Evolutionary conservation across 257 asterid species (phyloP), one percentile per base, ranked within the genome.

Genomic region (Handroanthus guayacan): DNA sequence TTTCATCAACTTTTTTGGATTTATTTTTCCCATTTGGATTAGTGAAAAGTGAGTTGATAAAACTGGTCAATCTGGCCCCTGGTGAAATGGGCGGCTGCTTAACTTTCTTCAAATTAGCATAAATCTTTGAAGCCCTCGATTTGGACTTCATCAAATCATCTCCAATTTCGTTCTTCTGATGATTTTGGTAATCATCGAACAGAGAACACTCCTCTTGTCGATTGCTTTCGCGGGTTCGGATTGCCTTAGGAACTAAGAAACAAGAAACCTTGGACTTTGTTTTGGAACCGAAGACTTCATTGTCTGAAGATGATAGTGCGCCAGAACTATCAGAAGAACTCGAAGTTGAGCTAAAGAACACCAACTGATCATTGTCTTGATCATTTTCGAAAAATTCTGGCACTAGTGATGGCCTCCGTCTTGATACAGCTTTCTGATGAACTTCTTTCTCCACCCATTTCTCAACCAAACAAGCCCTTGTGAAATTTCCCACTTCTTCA

Each of bases 51-150:
- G 90, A 85, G 73, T 72, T 84, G 82, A 89, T 79, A 76, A 89
- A 84, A 67, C 12, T 84, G 1, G 95, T 85, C 0, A 91, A 79
- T 16, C 89, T 83, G 25, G 75, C 88, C 1, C 95, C 93, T 0
- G 95, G 97, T 0, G 97, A 87, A 48, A 87, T 75, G 1, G 95
- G 97, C 75, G 95, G 97, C 75, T 86, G 91, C 78, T 85, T 87
- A 65, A 84, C 67, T 38, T 89, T 89, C 87, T 78, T 87, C 87
- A 89, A 61, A 62, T 82, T 79, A 5, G 85, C 48, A 69, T 86
- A 89, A 14, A 89, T 82, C 55, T 81, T 88, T 44, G 74, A n/a
- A 5, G 87, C 91, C 67, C 76, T 81, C 36, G 90, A 84, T 74
- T 85, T 87, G 1, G 88, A 82, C 67, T 84, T 86, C 51, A 73